A percentile compares a stretch with the other conserved stretches of the same genome.
These are phyloP conservation scores for Lachnellula subtilissima DNA, from an alignment of 2,329 filamentous ascomycete species.

Conservation along the genomic window DNA sequence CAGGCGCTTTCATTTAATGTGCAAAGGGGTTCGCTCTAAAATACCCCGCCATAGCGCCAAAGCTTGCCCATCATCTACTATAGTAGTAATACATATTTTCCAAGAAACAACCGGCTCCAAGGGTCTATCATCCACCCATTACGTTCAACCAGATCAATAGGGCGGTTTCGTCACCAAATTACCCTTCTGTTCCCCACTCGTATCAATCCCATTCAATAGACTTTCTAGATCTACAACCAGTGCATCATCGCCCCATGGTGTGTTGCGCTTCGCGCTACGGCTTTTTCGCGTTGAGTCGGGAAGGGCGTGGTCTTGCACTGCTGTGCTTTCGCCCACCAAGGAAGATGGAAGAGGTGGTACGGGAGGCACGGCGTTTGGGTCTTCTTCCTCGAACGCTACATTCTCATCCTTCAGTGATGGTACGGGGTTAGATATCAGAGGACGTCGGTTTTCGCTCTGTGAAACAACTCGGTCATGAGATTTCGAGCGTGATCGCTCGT, in stretches of 20 bases:
- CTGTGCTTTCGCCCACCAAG: slow-evolving; percentile 16
- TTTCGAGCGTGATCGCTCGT: slow-evolving; percentile 27
- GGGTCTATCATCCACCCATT: too few relatives aligned
- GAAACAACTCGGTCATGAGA: slow-evolving; percentile 25
- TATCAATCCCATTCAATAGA: slow-evolving; percentile 29
- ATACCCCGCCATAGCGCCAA: too few relatives aligned
- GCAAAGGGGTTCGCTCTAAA: too few relatives aligned
- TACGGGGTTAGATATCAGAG: slow-evolving; percentile 23
- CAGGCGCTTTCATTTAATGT: too few relatives aligned
- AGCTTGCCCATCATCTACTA: too few relatives aligned
- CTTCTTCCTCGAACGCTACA: slow-evolving; percentile 17
- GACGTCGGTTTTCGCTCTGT: slow-evolving; percentile 19
- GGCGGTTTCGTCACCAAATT: slow-evolving; percentile 26
- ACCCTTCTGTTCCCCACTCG: slow-evolving; percentile 17
- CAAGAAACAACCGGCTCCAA: too few relatives aligned
- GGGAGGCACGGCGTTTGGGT: slow-evolving; percentile 24
- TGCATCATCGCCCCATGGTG: slow-evolving; percentile 23
- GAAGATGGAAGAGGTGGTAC: slow-evolving; percentile 29
- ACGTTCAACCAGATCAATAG: slow-evolving; percentile 20
- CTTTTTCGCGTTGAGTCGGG: slow-evolving; percentile 17
- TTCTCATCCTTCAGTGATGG: slow-evolving; percentile 8
- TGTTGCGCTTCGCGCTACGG: slow-evolving; percentile 18
- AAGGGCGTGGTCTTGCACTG: slow-evolving; percentile 22
- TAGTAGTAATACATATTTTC: too few relatives aligned
- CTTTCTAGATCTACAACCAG: slow-evolving; percentile 25